Conservation (phyloP, 352 stramenopile species). For the Phytophthora fragariaefolia region DNA sequence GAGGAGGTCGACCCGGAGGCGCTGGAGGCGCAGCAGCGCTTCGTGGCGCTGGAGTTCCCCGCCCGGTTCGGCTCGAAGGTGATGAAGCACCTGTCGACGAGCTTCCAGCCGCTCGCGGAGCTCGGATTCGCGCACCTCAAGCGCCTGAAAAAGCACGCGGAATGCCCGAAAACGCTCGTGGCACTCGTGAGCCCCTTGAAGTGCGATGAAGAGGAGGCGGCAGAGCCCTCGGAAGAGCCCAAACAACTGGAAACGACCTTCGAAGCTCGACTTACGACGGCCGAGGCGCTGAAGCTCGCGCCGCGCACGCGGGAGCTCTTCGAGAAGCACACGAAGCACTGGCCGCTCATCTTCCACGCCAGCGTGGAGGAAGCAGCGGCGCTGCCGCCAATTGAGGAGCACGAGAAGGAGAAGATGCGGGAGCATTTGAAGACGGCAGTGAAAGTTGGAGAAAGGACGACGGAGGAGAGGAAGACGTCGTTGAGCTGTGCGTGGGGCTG, state of each 20-base stretch:
- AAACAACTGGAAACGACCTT: slow-evolving; percentile 44
- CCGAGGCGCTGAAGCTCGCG: slow-evolving; percentile 59
- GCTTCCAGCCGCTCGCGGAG: slow-evolving; percentile 62
- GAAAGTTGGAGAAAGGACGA: slow-evolving; percentile 25
- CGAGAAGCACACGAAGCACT: slow-evolving; percentile 62
- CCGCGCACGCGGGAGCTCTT: slow-evolving; percentile 69
- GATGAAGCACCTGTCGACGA: slow-evolving; percentile 63
- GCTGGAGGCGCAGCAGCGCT: slow-evolving; percentile 64
- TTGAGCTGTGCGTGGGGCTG: slow-evolving; percentile 54
- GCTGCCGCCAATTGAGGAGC: slow-evolving; percentile 47
- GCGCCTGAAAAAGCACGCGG: slow-evolving; percentile 79
- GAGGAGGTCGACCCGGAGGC: slow-evolving; percentile 30
- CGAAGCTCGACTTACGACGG: slow-evolving; percentile 50
- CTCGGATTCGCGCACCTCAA: slow-evolving; percentile 83
- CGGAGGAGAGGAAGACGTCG: slow-evolving; percentile 13
- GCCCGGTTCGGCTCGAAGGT: slow-evolving; percentile 62
- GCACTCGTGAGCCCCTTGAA: slow-evolving; percentile 57
- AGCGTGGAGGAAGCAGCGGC: slow-evolving; percentile 58
- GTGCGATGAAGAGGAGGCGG: slow-evolving; percentile 8
- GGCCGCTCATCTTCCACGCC: slow-evolving; percentile 84
- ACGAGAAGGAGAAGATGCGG: slow-evolving; percentile 44
- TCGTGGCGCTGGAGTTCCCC: slow-evolving; percentile 76
- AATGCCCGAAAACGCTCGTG: slow-evolving; percentile 44
- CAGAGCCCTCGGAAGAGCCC: slow-evolving; percentile 26
- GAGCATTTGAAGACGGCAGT: slow-evolving; percentile 35